These are phyloP conservation scores for Neovahlkampfia damariscottae DNA, from an alignment of 78 protist genomes.

Conservation along the genomic window DNA sequence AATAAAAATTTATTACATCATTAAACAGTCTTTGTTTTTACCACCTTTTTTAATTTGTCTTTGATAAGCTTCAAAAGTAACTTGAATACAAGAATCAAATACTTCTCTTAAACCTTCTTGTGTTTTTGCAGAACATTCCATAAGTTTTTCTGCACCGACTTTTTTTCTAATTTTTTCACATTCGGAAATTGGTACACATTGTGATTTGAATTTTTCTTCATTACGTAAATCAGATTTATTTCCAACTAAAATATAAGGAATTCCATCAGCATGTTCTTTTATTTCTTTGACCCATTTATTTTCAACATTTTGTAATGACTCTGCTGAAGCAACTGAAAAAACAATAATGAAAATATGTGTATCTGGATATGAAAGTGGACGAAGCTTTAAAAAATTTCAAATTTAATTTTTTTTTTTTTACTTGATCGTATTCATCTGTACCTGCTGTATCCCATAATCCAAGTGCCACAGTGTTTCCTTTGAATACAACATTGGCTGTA, in stretches of 20 bases:
- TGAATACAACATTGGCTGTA: conserved; percentile 55
- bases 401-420: no score
- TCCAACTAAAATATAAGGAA: conserved; percentile 75
- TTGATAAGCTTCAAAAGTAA: conserved; percentile 14
- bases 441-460: conserved; percentile 95
- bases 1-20: no score
- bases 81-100: conserved; percentile 52
- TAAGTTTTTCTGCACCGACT: conserved; percentile 51
- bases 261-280: conserved; percentile 55
- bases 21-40: no score
- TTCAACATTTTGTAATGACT: conserved; percentile 63
- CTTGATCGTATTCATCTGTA: conserved; percentile 47
- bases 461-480: conserved; percentile 35
- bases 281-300: conserved; percentile 74
- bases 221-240: conserved; percentile 62
- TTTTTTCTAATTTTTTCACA: conserved; percentile 23
- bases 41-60: no score
- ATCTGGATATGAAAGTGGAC: conserved; percentile 32
- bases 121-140: conserved; percentile 85
- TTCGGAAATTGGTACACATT: conserved; percentile 20
- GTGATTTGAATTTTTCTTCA: conserved; percentile 3
- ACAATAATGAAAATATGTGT: conserved; percentile 42
- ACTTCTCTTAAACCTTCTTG: conserved; percentile 62
- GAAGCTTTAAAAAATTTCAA: no score
- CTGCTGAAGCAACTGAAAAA: conserved; percentile 48